phyloP scores from a whole-genome alignment of 768 basidiomycete species.

The Amanita subjunquillea region DNA sequence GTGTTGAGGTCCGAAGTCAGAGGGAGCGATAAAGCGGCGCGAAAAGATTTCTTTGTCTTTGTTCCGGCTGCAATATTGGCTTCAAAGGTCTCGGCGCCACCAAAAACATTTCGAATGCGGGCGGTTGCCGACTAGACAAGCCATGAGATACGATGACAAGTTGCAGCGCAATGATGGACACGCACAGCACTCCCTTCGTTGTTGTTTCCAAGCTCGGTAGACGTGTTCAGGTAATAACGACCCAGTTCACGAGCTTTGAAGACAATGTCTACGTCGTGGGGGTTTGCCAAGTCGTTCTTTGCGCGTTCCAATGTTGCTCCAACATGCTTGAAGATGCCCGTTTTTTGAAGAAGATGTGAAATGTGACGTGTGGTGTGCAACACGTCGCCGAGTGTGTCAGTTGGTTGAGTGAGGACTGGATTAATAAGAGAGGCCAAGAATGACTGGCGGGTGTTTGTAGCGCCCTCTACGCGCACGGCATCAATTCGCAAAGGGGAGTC shows the following conservation, averaged over 20 bases:
- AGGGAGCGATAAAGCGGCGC: slow-evolving; percentile 56
- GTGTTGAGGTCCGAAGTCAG: slow-evolving; percentile 53
- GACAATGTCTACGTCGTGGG: slow-evolving; percentile 69
- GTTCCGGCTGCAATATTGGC: slow-evolving; percentile 80
- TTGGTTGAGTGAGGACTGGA: slow-evolving; percentile 35
- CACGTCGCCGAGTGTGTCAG: slow-evolving; percentile 47
- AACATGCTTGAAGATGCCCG: slow-evolving; percentile 70
- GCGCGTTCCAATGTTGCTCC: slow-evolving; percentile 54
- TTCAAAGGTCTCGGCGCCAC: slow-evolving; percentile 83
- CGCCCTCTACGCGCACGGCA: slow-evolving; percentile 75
- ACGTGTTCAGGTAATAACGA: slow-evolving; percentile 65
- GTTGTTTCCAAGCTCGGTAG: slow-evolving; percentile 88
- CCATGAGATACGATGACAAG: background rate
- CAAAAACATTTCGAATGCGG: slow-evolving; percentile 80
- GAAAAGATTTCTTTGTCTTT: slow-evolving; percentile 75
- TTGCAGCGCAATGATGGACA: slow-evolving; percentile 9
- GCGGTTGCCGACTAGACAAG: slow-evolving; percentile 58
- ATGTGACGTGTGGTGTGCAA: slow-evolving; percentile 63
- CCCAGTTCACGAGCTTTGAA: slow-evolving; percentile 71
- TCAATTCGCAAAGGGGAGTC: slow-evolving; percentile 58
- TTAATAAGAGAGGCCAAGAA: slow-evolving; percentile 76
- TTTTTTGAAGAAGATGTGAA: slow-evolving; percentile 51
- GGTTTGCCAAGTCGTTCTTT: slow-evolving; percentile 37
- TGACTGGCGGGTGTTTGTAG: slow-evolving; percentile 57
- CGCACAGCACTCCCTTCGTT: slow-evolving; percentile 89